Evolutionary conservation across 768 basidiomycete genomes (phyloP), one percentile per base, ranked within the genome.

Genomic region (Rossbeevera mucosa): DNA sequence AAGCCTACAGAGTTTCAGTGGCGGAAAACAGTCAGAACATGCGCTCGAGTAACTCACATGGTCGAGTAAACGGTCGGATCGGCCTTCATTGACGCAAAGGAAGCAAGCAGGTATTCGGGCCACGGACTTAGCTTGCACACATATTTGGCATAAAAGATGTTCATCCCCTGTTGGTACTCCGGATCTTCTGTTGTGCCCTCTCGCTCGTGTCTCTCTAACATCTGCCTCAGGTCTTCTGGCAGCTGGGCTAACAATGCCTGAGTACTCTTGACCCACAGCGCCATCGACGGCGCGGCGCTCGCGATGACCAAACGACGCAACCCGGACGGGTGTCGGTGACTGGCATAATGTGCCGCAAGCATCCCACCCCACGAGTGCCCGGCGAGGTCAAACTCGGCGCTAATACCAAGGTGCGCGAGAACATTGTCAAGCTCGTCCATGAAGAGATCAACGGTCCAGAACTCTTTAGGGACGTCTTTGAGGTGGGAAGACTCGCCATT

Each of bases 291-390:
- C 0, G 69, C 66, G 0, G 68, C 61, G 26, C 69, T 73, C 6
- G 65, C 61, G 16, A 74, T 56, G 24, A 74, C 63, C 1, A 75
- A 55, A 8, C 63, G 71, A 42, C 64, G 69, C 11, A 80, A 53
- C 0, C 76, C 76, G 0, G 47, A 21, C 2, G 77, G 77, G n/a
- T 73, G 67, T 12, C 67, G 65, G 14, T 65, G 57, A 31, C 71
- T 64, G 7, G 59, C 76, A 45, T 74, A 77, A 33, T 76, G 71
- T 5, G 67, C 55, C 0, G 68, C 79, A 8, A 83, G 68, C 66
- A 80, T 80, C 1, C 76, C 80, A 12, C 82, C 82, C 81, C 81
- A 81, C 5, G 78, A 81, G 44, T 83, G 81, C 0, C 82, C 82
- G 1, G 75, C 55, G 2, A 83, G 59, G 55, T 75, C 71, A 59